phyloP scores from a whole-genome alignment of 2,329 filamentous ascomycete genomes.

The Curvularia hawaiiensis region DNA sequence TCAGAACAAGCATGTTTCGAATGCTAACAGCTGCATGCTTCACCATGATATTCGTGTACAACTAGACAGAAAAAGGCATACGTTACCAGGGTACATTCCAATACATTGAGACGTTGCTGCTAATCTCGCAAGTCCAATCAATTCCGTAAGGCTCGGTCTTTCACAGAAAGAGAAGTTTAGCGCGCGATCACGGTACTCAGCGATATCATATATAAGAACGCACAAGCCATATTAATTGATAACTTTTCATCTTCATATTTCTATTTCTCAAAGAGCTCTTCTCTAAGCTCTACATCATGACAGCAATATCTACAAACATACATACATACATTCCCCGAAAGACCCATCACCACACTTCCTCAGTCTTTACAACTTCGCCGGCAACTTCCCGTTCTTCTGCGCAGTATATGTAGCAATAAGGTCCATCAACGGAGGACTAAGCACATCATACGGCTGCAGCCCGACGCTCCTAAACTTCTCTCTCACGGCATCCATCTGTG shows the following conservation, averaged over 20 bases:
- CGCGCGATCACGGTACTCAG: conserved; percentile 18
- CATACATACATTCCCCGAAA: background rate
- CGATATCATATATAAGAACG: background rate
- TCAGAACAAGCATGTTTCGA: background rate
- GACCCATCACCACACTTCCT: background rate
- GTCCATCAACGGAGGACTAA: conserved; percentile 69
- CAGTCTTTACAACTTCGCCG: conserved; percentile 29
- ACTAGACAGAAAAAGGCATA: background rate
- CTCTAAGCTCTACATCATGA: conserved; percentile 2
- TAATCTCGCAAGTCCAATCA: no score
- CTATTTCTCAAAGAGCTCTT: background rate
- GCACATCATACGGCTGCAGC: conserved; percentile 66
- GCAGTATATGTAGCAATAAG: conserved; percentile 56
- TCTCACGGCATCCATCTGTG: conserved; percentile 61
- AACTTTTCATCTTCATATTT: background rate
- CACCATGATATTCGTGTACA: background rate
- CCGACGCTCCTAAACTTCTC: conserved; percentile 59
- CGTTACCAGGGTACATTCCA: background rate
- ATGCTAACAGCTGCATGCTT: background rate
- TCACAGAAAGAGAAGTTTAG: background rate
- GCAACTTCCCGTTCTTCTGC: conserved; percentile 50
- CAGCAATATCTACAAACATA: conserved; percentile 5
- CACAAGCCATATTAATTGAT: background rate
- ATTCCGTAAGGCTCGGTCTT: background rate
- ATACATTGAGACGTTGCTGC: background rate